These are phyloP conservation scores for Passalora sequoiae DNA, from an alignment of 2,329 filamentous ascomycete genomes.

Conservation along the genomic window DNA sequence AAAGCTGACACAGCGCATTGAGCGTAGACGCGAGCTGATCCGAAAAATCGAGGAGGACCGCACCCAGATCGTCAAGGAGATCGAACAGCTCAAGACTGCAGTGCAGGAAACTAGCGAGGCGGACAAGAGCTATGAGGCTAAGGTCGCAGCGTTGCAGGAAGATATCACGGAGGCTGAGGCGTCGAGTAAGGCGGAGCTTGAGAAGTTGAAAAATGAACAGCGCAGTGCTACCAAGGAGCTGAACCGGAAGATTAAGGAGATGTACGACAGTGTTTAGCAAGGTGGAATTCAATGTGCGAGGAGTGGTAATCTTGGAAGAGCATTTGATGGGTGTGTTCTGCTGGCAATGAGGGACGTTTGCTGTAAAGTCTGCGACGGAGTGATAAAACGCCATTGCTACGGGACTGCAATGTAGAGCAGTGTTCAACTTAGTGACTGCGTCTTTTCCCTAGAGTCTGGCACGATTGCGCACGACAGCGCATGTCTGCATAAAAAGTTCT, in stretches of 20 bases:
- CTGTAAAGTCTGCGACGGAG: too few relatives aligned
- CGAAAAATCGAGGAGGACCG: conserved; percentile 15
- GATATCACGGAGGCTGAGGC: conserved; percentile 17
- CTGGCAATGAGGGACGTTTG: too few relatives aligned
- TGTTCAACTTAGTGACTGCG: too few relatives aligned
- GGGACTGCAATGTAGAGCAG: too few relatives aligned
- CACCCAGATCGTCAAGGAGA: conserved; percentile 16
- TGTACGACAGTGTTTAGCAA: too few relatives aligned
- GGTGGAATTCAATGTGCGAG: too few relatives aligned
- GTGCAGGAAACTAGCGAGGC: conserved; percentile 13
- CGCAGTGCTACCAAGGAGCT: conserved; percentile 11
- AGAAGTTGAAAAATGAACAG: conserved; percentile 20
- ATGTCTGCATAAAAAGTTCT: too few relatives aligned
- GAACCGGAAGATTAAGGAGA: conserved; percentile 21
- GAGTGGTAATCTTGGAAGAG: too few relatives aligned
- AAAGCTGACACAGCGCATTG: conserved; percentile 13
- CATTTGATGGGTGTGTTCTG: too few relatives aligned
- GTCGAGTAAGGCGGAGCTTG: conserved; percentile 16
- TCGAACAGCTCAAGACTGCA: conserved; percentile 15
- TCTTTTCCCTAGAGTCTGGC: too few relatives aligned
- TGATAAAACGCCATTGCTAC: too few relatives aligned
- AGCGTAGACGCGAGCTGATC: conserved; percentile 14
- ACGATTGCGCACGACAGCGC: too few relatives aligned
- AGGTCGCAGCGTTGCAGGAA: conserved; percentile 16
- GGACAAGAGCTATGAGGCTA: conserved; percentile 11